These are phyloP conservation scores for Calocera viscosa DNA, from an alignment of 768 basidiomycete species.

Conservation along the genomic window DNA sequence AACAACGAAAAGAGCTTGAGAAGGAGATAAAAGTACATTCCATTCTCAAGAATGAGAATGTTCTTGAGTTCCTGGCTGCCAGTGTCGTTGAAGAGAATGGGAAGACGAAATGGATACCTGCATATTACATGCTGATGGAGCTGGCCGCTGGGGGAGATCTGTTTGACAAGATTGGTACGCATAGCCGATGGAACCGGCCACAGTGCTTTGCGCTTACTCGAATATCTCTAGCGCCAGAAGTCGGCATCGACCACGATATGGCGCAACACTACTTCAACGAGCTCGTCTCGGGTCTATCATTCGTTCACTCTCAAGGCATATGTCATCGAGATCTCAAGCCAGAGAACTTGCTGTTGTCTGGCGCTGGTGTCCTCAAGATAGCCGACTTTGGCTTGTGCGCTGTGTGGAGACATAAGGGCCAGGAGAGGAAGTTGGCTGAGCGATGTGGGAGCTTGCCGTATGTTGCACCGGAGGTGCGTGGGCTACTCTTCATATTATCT, in stretches of 20 bases:
- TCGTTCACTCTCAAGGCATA: constrained; percentile 79
- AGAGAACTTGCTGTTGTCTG: constrained; percentile 82
- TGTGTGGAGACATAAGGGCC: constrained; percentile 79
- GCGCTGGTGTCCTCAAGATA: constrained; percentile 75
- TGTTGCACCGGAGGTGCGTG: constrained; percentile 78
- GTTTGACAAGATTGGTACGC: constrained; percentile 94
- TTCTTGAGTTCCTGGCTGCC: constrained; percentile 74
- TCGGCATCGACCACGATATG: constrained; percentile 73
- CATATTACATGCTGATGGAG: constrained; percentile 86
- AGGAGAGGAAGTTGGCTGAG: constrained; percentile 62
- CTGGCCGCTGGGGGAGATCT: constrained; percentile 87
- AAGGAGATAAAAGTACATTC: constrained; percentile 89
- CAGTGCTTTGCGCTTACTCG: neutral
- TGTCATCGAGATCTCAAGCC: constrained; percentile 96
- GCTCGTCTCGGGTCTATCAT: constrained; percentile 70
- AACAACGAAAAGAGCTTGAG: constrained; percentile 65
- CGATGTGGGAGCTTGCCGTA: constrained; percentile 89
- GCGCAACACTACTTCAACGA: constrained; percentile 87
- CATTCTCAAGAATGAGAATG: constrained; percentile 60
- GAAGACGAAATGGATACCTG: constrained; percentile 47
- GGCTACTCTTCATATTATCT: neutral
- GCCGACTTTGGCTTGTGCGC: constrained; percentile 91
- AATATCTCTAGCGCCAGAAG: constrained; percentile 58
- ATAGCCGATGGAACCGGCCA: constrained; percentile 3
- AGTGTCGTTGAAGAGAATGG: constrained; percentile 50